Percentiles rank a stretch among this genome's conserved stretches.
Evolutionary conservation across 139 green algal genomes (phyloP).

Genomic region (Coelastrella sp.): DNA sequence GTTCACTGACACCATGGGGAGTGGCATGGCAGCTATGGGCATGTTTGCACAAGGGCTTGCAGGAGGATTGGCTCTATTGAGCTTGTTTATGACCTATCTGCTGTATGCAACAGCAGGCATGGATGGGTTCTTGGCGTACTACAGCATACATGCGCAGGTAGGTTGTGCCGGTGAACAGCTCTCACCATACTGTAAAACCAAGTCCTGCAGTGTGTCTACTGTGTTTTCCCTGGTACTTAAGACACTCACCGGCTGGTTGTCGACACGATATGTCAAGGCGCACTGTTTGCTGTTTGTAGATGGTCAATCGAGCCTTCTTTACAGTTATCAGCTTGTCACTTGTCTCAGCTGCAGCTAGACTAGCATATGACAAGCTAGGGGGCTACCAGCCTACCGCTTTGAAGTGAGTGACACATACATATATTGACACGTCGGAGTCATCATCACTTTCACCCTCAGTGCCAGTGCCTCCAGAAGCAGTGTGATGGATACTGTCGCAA

Average conservation of each 20-base stretch:
- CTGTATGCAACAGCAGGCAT: conserved; percentile 9
- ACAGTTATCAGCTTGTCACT: conserved; percentile 43
- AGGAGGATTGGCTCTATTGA: conserved; percentile 34
- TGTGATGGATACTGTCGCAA: too few species aligned
- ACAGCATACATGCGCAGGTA: conserved; percentile 35
- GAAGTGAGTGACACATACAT: too few species aligned
- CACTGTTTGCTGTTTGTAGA: conserved; percentile 1
- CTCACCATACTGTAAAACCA: too few species aligned
- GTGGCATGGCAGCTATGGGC: conserved; percentile 23
- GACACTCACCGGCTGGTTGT: too few species aligned
- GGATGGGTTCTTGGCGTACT: conserved; percentile 41
- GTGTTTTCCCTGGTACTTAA: too few species aligned
- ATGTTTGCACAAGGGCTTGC: conserved; percentile 46
- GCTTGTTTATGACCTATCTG: conserved; percentile 35
- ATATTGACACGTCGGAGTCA: too few species aligned
- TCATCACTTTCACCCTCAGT: too few species aligned
- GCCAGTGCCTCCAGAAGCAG: too few species aligned
- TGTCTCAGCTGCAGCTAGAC: conserved; percentile 14
- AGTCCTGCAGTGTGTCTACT: not conserved
- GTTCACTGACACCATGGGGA: conserved; percentile 37
- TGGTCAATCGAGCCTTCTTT: conserved; percentile 46
- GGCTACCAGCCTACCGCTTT: not conserved
- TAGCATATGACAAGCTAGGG: conserved; percentile 36
- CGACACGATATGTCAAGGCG: too few species aligned
- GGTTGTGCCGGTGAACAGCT: not conserved